Percentiles rank a stretch among this genome's conserved stretches.
Evolutionary conservation across 192 early-diverging fungal genomes (phyloP).

Genomic region (Linnemannia elongata): DNA sequence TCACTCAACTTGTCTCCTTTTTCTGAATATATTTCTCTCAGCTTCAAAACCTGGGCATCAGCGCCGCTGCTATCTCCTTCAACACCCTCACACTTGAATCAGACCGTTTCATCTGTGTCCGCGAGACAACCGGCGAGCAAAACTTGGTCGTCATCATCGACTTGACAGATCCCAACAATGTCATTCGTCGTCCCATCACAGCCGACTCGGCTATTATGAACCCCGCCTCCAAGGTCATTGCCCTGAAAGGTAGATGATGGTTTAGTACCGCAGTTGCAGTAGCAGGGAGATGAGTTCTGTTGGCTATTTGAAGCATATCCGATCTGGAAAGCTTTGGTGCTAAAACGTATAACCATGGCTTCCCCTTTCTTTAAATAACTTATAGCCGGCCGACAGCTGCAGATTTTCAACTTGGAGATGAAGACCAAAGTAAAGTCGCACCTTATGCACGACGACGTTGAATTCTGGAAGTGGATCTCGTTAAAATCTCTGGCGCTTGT

Average conservation of each 20-base stretch:
- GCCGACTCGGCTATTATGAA: constrained; percentile 99
- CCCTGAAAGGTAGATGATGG: constrained; percentile 84
- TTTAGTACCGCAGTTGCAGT: background rate
- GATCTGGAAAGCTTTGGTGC: background rate
- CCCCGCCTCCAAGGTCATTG: constrained; percentile 92
- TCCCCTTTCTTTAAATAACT: background rate
- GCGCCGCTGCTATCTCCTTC: constrained; percentile 94
- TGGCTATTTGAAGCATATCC: background rate
- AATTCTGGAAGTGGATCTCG: constrained; percentile 97
- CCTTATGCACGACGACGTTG: constrained; percentile 88
- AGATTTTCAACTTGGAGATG: constrained; percentile 97
- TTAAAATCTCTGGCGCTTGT: constrained; percentile 88
- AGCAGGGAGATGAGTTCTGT: background rate
- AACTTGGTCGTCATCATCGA: constrained; percentile 97
- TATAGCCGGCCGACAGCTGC: constrained; percentile 90
- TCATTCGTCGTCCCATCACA: constrained; percentile 92
- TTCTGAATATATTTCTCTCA: constrained; percentile 52
- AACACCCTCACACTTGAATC: constrained; percentile 99
- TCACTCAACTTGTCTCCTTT: constrained; percentile 2
- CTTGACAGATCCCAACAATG: constrained; percentile 85
- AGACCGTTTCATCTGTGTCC: constrained; percentile 97
- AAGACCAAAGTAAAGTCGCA: constrained; percentile 97
- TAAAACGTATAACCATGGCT: background rate
- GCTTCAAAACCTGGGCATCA: constrained; percentile 93
- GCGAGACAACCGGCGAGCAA: constrained; percentile 77